Conservation (phyloP, 495 filamentous ascomycete species). For the Penicillium diatomitis region DNA sequence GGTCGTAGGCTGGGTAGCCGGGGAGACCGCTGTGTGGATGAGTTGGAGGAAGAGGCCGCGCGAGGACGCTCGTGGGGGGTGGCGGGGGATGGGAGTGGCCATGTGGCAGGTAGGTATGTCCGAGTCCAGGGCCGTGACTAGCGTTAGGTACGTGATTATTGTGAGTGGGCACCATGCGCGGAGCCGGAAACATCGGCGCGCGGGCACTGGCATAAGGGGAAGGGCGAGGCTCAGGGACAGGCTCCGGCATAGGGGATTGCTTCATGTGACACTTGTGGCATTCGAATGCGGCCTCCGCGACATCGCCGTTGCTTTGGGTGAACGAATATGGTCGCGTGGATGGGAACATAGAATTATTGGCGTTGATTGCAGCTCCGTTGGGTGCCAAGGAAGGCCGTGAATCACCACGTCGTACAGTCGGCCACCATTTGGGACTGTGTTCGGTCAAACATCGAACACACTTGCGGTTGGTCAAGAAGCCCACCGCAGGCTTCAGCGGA, state of each 20-base stretch:
- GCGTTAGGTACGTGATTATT: conserved; percentile 1
- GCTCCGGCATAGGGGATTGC: conserved; percentile 25
- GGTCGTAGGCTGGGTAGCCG: conserved; percentile 27
- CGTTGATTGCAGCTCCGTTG: conserved; percentile 23
- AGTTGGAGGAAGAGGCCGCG: conserved; percentile 21
- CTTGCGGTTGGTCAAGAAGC: conserved; percentile 17
- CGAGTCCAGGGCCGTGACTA: not conserved
- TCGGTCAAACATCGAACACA: conserved; percentile 32
- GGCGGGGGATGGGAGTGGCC: conserved; percentile 10
- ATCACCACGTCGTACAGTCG: conserved; percentile 18
- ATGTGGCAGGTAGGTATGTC: conserved; percentile 21
- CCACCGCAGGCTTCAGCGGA: conserved; percentile 8
- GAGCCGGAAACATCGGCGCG: conserved; percentile 23
- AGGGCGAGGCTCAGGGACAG: conserved; percentile 27
- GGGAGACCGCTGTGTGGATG: conserved; percentile 18
- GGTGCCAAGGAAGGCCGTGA: conserved; percentile 20
- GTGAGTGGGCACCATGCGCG: conserved; percentile 21
- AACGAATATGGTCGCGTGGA: conserved; percentile 15
- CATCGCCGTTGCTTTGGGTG: conserved; percentile 25
- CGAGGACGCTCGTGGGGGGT: conserved; percentile 18
- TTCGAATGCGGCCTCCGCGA: conserved; percentile 22
- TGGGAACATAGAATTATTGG: conserved; percentile 19
- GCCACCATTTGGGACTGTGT: conserved; percentile 39
- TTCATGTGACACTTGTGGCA: conserved; percentile 48
- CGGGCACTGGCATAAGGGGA: conserved; percentile 28